Base-by-base conservation (phyloP, 2,329 filamentous ascomycete genomes). In the Aphanocladium album region DNA sequence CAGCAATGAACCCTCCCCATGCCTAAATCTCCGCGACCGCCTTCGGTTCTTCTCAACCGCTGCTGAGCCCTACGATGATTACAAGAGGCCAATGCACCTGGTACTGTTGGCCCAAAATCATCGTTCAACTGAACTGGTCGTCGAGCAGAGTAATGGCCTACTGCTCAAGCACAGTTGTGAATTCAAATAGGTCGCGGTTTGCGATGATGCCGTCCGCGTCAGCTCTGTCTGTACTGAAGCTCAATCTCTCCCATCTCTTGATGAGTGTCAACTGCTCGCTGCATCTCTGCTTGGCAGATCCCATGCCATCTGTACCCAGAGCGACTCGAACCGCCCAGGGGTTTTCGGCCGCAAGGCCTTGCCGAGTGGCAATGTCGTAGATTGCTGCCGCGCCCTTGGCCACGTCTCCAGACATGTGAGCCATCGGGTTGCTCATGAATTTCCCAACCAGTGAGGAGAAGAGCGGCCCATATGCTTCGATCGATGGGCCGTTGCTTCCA, bases 251-350 rank as follows among this genome's bases (percentile, higher is more conserved):
- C 68, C 70, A 72, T 3, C 53, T 60, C 25, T 65, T 61, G 8
- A 67, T 17, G 8, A 69, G 56, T 43, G 60, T 47, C 25, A 63
- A 51, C 39, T 65, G 66, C 57, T 67, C 67, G 21, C 64, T 57
- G 45, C 62, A 66, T 49, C 66, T 70, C 60, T 63, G 63, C 50
- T 60, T 65, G 7, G 62, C 65, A n/a, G 58, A 65, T 14, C 64
- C 67, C 9, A 71, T 61, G 0, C 67, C 64, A 60, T 74, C 73
- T 6, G 65, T 67, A 1, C 73, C 73, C 3, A 75, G 58, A 9
- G 70, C 66, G 0, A 74, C 61, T 1, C 71, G 66, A 7, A 69
- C 60, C 0, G 68, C 63, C 66, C 68, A 71, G 4, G 63, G 50
- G 53, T 63, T 68, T 0, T 64, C 67, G 5, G 60, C 64, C 1